A percentile compares a stretch with the other conserved stretches of the same genome.
These are phyloP conservation scores for Arachis monticola DNA, from an alignment of 331 rosid species.

Conservation along the genomic window DNA sequence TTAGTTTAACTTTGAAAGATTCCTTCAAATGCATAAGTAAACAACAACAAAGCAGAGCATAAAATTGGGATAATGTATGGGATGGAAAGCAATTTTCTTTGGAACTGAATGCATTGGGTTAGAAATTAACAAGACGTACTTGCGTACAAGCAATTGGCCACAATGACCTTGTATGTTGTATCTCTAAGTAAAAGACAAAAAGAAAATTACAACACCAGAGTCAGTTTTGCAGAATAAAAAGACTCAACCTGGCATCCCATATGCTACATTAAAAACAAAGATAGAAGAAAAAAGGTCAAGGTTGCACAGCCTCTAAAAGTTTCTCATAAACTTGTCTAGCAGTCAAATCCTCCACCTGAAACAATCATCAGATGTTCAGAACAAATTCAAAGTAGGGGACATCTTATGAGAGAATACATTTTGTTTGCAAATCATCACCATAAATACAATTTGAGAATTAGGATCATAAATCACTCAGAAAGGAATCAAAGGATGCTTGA, in stretches of 20 bases:
- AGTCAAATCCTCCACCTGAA: slow-evolving; percentile 96
- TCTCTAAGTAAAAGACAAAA: background rate
- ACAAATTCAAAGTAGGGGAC: background rate
- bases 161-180: background rate
- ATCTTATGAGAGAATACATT: background rate
- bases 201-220: slow-evolving; percentile 12
- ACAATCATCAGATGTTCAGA: slow-evolving; percentile 22
- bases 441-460: slow-evolving; percentile 4
- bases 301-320: slow-evolving; percentile 96
- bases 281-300: slow-evolving; percentile 44
- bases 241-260: slow-evolving; percentile 15
- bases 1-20: too few species aligned
- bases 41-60: too few species aligned
- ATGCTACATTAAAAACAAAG: background rate
- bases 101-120: too few species aligned
- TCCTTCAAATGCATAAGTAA: too few species aligned
- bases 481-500: slow-evolving; percentile 14
- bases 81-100: too few species aligned
- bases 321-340: slow-evolving; percentile 97
- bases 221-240: slow-evolving; percentile 13
- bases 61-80: too few species aligned
- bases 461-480: background rate
- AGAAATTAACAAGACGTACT: too few species aligned
- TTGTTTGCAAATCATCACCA: background rate
- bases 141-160: background rate